Base-by-base conservation (phyloP, 257 asterid genomes). In the Apocynum venetum region DNA sequence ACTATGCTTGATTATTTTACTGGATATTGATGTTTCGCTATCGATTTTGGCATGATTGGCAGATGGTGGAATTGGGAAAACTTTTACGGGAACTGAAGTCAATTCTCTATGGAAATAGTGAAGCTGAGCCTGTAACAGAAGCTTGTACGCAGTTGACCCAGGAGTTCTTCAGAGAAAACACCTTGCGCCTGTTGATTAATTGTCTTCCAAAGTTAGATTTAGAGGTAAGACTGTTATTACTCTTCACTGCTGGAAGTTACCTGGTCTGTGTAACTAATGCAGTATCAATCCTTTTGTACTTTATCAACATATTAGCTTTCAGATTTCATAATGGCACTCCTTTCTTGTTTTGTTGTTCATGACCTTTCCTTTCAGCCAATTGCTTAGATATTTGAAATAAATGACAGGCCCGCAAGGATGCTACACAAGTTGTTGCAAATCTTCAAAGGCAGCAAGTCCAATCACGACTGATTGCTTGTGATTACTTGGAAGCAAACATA, bases 401-500 rank as follows among this genome's bases (percentile, higher is more conserved):
- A 46, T 60, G 49, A 43, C 57, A 95, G 99, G 82, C 97, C 53
- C 96, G 98, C 77, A 96, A 93, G 85, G 98, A 93, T 87, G 99
- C 97, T 61, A 91, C 98, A 4, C 98, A 91, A 83, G 97, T 96
- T 78, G 97, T 96, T 83, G 97, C 99, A 36, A 96, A 96, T 89
- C 86, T 96, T 88, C 99, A 96, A 86, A 90, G 99, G 88, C 99
- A 96, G 73, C 98, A 92, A 83, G 99, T 96, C 78, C 97, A 96
- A 2, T 96, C 99, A 8, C 87, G 90, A 86, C 73, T 96, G 91
- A 93, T 93, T 83, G 99, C 99, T 57, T 96, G 96, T 75, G 95
- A 96, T 79, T 93, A 93, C 89, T 85, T 93, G 96, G 97, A 96
- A 83, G 89, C 88, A 79, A 96, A 96, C 86, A 73, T 90, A 67